Evolutionary conservation across 805 yeast species (phyloP).

Genomic region (Metschnikowia continentalis): DNA sequence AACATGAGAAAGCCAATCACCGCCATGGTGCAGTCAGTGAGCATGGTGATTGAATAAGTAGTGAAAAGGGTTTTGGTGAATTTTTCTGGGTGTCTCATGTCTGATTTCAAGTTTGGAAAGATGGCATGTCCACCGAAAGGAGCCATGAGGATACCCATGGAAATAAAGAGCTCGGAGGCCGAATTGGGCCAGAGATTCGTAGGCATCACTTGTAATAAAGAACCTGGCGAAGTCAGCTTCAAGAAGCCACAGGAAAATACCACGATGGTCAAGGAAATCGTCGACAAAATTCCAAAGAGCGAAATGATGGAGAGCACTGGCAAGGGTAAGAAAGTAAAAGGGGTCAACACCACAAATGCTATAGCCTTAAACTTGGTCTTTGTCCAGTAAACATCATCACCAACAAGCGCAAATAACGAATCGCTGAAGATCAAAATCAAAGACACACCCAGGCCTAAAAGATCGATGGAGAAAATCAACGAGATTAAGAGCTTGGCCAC

Average conservation of each 20-base stretch:
- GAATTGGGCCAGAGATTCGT: conserved; percentile 65
- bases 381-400: conserved; percentile 36
- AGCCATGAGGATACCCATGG: conserved; percentile 67
- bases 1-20: conserved; percentile 61
- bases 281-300: conserved; percentile 66
- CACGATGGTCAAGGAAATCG: conserved; percentile 57
- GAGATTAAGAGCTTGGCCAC: conserved; percentile 73
- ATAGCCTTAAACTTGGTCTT: conserved; percentile 55
- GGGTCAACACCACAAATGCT: conserved; percentile 69
- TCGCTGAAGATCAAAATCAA: conserved; percentile 81
- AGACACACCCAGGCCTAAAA: conserved; percentile 78
- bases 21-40: conserved; percentile 62
- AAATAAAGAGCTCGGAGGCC: conserved; percentile 47
- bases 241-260: conserved; percentile 61
- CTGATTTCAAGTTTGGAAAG: conserved; percentile 67
- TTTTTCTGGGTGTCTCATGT: conserved; percentile 64
- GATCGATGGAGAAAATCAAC: conserved; percentile 67
- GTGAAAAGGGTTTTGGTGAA: conserved; percentile 50
- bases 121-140: conserved; percentile 87
- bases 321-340: conserved; percentile 77
- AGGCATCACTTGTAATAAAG: conserved; percentile 57
- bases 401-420: conserved; percentile 48
- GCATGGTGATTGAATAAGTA: conserved; percentile 57
- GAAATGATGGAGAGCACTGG: conserved; percentile 66
- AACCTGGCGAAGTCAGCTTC: conserved; percentile 67